These are phyloP conservation scores for Geoglossum glabrum DNA, from an alignment of 495 filamentous ascomycete species.

Conservation along the genomic window DNA sequence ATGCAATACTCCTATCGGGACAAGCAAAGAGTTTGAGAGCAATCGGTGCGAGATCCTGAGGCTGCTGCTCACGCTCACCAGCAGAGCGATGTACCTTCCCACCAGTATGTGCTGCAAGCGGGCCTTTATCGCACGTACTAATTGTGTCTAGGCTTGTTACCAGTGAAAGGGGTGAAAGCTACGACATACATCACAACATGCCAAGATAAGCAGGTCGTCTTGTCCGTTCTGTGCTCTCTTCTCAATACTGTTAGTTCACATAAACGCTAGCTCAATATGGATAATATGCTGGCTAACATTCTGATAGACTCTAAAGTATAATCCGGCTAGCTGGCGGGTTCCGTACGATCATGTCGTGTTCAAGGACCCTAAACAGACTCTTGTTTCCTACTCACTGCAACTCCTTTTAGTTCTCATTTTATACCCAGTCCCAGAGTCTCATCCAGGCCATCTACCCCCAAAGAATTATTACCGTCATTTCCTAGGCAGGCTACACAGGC, in stretches of 20 bases:
- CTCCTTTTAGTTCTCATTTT: constrained; percentile 71
- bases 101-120: constrained; percentile 31
- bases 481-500: constrained; percentile 73
- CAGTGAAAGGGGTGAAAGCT: constrained; percentile 67
- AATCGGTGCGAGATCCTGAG: constrained; percentile 83
- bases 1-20: constrained; percentile 73
- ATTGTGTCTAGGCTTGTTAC: constrained; percentile 35
- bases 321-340: constrained; percentile 82
- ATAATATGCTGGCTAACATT: neutral
- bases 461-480: constrained; percentile 93
- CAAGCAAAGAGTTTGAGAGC: constrained; percentile 75
- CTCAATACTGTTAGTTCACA: constrained; percentile 66
- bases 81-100: constrained; percentile 85
- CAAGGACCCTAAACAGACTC: constrained; percentile 77
- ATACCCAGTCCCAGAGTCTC: constrained; percentile 59
- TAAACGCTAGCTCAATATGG: neutral
- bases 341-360: constrained; percentile 89
- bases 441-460: constrained; percentile 35
- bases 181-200: constrained; percentile 79
- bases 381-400: constrained; percentile 83
- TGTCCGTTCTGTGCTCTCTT: constrained; percentile 77
- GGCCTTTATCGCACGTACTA: constrained; percentile 4
- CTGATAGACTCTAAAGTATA: constrained; percentile 76
- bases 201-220: constrained; percentile 75
- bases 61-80: constrained; percentile 63